Evolutionary conservation across 495 filamentous ascomycete species (phyloP).

Genomic region (Cladorrhinum samala): DNA sequence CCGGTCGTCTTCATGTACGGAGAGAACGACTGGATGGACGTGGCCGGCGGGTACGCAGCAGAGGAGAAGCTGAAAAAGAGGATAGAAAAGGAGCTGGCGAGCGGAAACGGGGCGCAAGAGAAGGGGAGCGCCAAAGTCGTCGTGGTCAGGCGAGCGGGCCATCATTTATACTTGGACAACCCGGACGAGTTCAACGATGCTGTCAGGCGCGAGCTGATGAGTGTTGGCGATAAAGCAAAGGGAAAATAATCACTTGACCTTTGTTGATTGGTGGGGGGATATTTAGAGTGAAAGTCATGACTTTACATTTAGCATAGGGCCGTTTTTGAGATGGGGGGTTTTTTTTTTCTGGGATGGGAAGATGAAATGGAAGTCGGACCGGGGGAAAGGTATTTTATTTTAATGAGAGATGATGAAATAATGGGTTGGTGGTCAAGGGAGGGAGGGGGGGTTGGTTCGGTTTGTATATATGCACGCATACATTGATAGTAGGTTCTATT

Average conservation of each 20-base stretch:
- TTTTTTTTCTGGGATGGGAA: too few species aligned
- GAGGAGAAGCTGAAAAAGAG: constrained; percentile 72
- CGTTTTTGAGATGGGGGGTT: too few species aligned
- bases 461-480: too few species aligned
- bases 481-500: too few species aligned
- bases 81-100: constrained; percentile 47
- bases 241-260: neutral
- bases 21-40: constrained; percentile 98
- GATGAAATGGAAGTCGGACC: too few species aligned
- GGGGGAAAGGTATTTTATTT: too few species aligned
- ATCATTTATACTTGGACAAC: constrained; percentile 91
- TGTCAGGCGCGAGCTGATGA: constrained; percentile 72
- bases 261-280: too few species aligned
- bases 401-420: too few species aligned
- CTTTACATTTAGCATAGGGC: too few species aligned
- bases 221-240: constrained; percentile 29
- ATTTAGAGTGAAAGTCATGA: neutral
- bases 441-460: too few species aligned
- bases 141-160: constrained; percentile 74
- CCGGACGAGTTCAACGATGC: constrained; percentile 82
- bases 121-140: constrained; percentile 80
- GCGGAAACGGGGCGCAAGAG: constrained; percentile 66
- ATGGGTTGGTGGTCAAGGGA: too few species aligned
- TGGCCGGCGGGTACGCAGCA: constrained; percentile 74
- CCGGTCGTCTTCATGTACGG: constrained; percentile 93